Percentiles rank a stretch among this genome's conserved stretches.
These are phyloP conservation scores for Sporothrix dimorphospora DNA, from an alignment of 2,329 filamentous ascomycete genomes.

Conservation along the genomic window DNA sequence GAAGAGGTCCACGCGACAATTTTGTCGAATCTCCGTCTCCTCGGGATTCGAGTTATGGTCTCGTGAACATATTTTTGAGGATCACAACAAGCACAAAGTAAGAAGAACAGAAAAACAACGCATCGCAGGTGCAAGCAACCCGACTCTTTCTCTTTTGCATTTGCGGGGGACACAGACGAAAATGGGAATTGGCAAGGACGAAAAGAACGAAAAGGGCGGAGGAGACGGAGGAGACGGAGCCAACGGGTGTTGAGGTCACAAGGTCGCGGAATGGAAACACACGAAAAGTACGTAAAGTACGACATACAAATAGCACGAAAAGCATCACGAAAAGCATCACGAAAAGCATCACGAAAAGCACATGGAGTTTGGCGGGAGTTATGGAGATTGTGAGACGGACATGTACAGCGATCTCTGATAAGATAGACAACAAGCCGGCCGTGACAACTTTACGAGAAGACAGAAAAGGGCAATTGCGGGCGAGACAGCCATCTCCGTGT, in stretches of 20 bases:
- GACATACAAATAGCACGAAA: background rate
- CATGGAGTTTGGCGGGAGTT: background rate
- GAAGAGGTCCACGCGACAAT: background rate
- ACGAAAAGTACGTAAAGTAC: background rate
- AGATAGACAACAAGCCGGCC: conserved; percentile 21
- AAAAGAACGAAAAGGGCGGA: background rate
- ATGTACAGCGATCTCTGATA: background rate
- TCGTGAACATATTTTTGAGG: conserved; percentile 1
- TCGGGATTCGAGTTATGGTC: background rate
- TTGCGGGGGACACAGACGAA: background rate
- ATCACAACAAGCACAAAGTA: background rate
- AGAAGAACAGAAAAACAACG: background rate
- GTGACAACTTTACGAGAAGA: background rate
- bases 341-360: conserved; percentile 19
- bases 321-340: background rate
- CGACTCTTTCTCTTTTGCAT: conserved; percentile 1
- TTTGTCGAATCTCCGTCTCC: background rate
- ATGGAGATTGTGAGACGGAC: conserved; percentile 15
- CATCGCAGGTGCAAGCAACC: background rate
- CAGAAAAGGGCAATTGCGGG: background rate
- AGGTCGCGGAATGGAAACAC: background rate
- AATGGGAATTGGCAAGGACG: too few relatives aligned
- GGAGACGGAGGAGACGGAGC: background rate
- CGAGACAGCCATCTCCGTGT: background rate
- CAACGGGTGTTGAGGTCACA: background rate